Base-by-base conservation (phyloP, 768 basidiomycete species). In the Kondoa subrosea region DNA sequence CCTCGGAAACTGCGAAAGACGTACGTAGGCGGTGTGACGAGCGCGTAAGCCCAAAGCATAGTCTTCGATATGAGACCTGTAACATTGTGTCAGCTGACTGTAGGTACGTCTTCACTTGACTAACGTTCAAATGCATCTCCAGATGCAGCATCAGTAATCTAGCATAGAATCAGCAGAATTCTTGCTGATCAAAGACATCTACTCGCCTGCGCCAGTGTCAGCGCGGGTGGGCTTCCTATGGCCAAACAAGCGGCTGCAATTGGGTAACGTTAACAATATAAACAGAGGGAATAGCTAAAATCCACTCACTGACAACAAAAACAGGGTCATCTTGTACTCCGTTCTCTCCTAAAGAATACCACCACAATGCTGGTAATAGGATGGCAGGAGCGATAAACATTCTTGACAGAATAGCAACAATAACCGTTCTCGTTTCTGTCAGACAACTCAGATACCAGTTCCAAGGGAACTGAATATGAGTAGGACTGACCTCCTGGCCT, bases 321-420 rank as follows among this genome's bases (percentile, higher is more conserved):
- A 91, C 86, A 0, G 90, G 89, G 76, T 88, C 91, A 66, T 34
- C 67, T 34, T 78, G 78, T 64, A 79, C 76, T 56, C 77, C 77
- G 3, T 76, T 75, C 21, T 78, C 78, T 65, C 75, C 73, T 64
- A 78, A 81, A 3, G 87, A 83, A 17, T 84, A 81, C 3, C 85
- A 70, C 14, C 83, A 82, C 75, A 96, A 81, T 4, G 91, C 68
- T 0, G 93, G 95, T 64, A 93, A 79, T 56, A 93, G 78, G 1
- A 91, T 57, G 58, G 85, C 57, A 0, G 92, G 91, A 3, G 88
- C 87, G 70, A 97, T 75, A 31, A 96, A 75, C 93, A 96, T 96
- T 72, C 92, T 79, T 57, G 87, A 82, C 16, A 86, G 56, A n/a
- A 96, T 83, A 1, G 89, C 83, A 16, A 96, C 82, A n/a, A 86